Conservation (phyloP, 768 basidiomycete species). For the Collybia sordida region DNA sequence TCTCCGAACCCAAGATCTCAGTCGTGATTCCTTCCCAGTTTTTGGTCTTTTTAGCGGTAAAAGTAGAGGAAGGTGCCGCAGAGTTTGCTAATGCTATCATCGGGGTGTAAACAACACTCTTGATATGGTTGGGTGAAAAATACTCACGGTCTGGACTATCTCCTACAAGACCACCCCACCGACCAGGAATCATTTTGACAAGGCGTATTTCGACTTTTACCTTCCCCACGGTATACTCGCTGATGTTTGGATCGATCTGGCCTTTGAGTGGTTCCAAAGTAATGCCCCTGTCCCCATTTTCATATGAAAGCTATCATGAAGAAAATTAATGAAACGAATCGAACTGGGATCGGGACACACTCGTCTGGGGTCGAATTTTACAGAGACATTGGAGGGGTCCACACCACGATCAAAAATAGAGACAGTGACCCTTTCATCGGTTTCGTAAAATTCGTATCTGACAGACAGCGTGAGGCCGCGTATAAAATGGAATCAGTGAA, state of each 20-base stretch:
- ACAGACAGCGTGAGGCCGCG: background rate
- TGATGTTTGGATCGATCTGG: conserved; percentile 65
- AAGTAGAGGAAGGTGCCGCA: conserved; percentile 31
- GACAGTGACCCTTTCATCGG: conserved; percentile 70
- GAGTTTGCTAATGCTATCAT: conserved; percentile 29
- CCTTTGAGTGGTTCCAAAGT: conserved; percentile 80
- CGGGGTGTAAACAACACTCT: conserved; percentile 1
- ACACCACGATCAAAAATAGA: conserved; percentile 80
- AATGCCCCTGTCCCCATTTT: conserved; percentile 69
- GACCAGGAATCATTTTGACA: conserved; percentile 58
- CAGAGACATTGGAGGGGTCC: conserved; percentile 58
- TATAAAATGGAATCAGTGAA: background rate
- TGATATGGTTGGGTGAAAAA: background rate
- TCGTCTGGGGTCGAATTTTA: conserved; percentile 65
- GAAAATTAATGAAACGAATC: background rate
- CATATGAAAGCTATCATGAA: conserved; percentile 50
- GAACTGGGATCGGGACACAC: conserved; percentile 32
- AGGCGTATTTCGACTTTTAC: conserved; percentile 89
- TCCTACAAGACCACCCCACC: conserved; percentile 78
- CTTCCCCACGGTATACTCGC: conserved; percentile 70
- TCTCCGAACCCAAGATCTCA: conserved; percentile 64
- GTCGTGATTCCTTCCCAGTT: conserved; percentile 90
- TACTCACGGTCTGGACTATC: conserved; percentile 75
- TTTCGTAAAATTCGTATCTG: conserved; percentile 89
- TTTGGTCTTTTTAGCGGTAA: conserved; percentile 43